These are phyloP conservation scores for Boechera stricta DNA, from an alignment of 345 rosid species.

Conservation along the genomic window DNA sequence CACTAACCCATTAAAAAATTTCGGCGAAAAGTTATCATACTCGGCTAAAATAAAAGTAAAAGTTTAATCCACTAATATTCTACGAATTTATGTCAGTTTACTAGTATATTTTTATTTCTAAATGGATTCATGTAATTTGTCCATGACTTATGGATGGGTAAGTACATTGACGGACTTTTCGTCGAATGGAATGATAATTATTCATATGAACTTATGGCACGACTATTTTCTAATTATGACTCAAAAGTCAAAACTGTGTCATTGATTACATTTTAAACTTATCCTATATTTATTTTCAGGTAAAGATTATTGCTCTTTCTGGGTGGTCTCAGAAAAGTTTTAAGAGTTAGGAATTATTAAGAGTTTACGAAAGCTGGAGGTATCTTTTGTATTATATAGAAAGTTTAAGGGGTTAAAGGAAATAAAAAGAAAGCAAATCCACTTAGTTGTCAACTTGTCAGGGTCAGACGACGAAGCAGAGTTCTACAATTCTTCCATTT, in stretches of 20 bases:
- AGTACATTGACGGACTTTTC: background rate
- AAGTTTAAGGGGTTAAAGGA: constrained; percentile 4
- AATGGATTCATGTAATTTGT: background rate
- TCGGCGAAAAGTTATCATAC: background rate
- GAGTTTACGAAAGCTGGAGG: background rate
- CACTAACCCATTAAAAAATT: background rate
- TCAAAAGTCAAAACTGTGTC: background rate
- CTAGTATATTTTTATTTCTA: background rate
- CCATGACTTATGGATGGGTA: background rate
- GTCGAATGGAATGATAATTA: background rate
- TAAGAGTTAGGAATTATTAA: background rate
- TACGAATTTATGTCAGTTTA: background rate
- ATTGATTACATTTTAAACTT: background rate
- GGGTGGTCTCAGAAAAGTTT: background rate
- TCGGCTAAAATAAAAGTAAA: background rate
- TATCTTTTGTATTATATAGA: constrained; percentile 5
- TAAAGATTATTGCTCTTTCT: background rate
- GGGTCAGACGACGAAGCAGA: constrained; percentile 29
- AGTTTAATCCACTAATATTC: background rate
- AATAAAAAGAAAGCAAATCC: background rate
- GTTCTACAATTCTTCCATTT: constrained; percentile 14
- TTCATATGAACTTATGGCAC: background rate
- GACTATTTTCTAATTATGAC: background rate
- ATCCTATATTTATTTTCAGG: background rate
- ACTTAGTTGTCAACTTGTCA: background rate